Evolutionary conservation across 192 early-diverging fungal genomes (phyloP).

Genomic region (Coemansia sp.): DNA sequence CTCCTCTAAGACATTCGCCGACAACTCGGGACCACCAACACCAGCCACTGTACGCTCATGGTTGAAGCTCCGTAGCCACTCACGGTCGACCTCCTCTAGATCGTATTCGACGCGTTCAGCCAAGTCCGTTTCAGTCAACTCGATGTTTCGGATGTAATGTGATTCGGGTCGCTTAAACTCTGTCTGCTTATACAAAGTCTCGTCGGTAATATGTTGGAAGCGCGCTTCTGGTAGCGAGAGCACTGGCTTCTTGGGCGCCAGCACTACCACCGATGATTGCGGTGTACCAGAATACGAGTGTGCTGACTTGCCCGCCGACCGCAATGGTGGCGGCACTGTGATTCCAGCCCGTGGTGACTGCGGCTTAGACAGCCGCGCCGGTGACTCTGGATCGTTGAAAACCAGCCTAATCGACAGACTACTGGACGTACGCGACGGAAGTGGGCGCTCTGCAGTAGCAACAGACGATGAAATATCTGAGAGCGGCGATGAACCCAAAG

Average conservation of each 20-base stretch:
- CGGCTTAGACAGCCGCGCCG: not conserved
- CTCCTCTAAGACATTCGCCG: constrained; percentile 69
- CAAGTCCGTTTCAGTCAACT: constrained; percentile 53
- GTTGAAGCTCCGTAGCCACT: constrained; percentile 76
- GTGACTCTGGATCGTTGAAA: constrained; percentile 32
- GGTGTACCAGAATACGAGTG: constrained; percentile 39
- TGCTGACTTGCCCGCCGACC: constrained; percentile 31
- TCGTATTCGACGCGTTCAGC: constrained; percentile 88
- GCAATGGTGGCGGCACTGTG: constrained; percentile 14
- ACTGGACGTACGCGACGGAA: constrained; percentile 31
- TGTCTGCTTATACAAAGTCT: not conserved
- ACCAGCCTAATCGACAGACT: constrained; percentile 38
- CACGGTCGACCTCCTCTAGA: constrained; percentile 93
- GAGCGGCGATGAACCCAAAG: not conserved
- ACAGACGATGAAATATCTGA: constrained; percentile 9
- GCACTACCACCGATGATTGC: constrained; percentile 47
- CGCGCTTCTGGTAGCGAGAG: constrained; percentile 35
- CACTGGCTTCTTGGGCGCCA: constrained; percentile 53
- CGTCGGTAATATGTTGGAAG: constrained; percentile 22
- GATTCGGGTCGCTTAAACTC: constrained; percentile 63
- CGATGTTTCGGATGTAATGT: constrained; percentile 74
- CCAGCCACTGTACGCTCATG: constrained; percentile 48
- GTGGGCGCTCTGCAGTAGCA: constrained; percentile 48
- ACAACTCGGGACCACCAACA: constrained; percentile 11
- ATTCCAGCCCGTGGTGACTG: not conserved